Base-by-base conservation (phyloP, 78 protist genomes). In the Dictyostelium firmibasis region DNA sequence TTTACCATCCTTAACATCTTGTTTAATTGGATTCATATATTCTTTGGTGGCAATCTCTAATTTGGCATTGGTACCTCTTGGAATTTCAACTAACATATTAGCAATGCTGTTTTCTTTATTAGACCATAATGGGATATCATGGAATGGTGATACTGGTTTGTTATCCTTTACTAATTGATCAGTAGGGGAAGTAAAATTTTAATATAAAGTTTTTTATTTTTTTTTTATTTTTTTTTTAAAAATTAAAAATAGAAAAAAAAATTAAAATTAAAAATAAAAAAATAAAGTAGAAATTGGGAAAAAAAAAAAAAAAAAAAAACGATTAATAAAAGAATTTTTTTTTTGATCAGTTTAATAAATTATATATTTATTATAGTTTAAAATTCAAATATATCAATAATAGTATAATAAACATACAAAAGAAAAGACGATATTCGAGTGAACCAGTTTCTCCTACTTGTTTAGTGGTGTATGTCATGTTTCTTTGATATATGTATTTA, bases 11-110 rank as follows among this genome's bases (percentile, higher is more conserved):
- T 97, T 97, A 53, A 62, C 86, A 85, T 98, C 98, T 92, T 98
- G 98, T 86, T 67, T 62, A 97, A 98, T 96, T 79, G 98, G 98
- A 95, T 97, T 96, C 82, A 94, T 85, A 13, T 62, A 57, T n/a
- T 67, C 96, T 85, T 89, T 93, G 35, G 72, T 93, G 81, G 84
- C 50, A 92, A 98, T 97, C 92, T 98, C 99, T 87, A 98, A 67
- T 95, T 98, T 98, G 33, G 97, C 96, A 64, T 97, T 93, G 86
- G 99, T 95, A 84, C 97, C 94, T 43, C 96, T 76, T 67, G 99
- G 99, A 78, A 98, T 92, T 91, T 98, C 99, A 69, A 82, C 69
- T 70, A 98, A 76, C 94, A 96, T 86, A 94, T 96, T 96, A 84
- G 92, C 78, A 20, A 91, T 20, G 4, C 82, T 88, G n/a, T 13